These are phyloP conservation scores for Simplicillium aogashimaense DNA, from an alignment of 2,329 filamentous ascomycete species.

Conservation along the genomic window DNA sequence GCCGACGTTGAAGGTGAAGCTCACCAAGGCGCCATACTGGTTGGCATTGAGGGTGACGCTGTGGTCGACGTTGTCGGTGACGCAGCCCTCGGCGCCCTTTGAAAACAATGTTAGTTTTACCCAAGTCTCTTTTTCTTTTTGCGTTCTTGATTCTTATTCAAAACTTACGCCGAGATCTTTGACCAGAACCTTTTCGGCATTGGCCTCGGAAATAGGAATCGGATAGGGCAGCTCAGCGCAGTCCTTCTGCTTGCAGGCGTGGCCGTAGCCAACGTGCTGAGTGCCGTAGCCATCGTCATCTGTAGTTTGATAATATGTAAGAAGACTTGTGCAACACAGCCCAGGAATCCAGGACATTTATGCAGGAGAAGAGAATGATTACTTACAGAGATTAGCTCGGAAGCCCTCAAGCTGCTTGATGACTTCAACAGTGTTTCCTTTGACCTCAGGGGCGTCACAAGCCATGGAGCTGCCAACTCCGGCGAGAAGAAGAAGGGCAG, in stretches of 20 bases:
- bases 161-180: constrained; percentile 20
- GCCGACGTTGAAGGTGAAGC: constrained; percentile 35
- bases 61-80: constrained; percentile 4
- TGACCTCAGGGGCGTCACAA: constrained; percentile 9
- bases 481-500: too few relatives aligned
- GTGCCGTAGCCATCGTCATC: constrained; percentile 31
- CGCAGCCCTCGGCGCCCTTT: constrained; percentile 1
- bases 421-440: constrained; percentile 3
- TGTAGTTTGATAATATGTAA: not conserved
- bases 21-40: too few relatives aligned
- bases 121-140: too few relatives aligned
- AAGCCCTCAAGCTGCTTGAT: constrained; percentile 5
- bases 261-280: constrained; percentile 40
- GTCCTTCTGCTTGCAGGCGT: constrained; percentile 28
- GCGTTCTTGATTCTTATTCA: not conserved
- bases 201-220: constrained; percentile 30
- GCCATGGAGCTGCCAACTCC: too few relatives aligned
- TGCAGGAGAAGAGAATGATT: not conserved
- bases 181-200: constrained; percentile 28
- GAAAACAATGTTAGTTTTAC: not conserved
- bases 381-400: constrained; percentile 5
- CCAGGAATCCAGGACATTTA: too few relatives aligned
- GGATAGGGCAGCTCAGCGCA: constrained; percentile 35
- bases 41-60: constrained; percentile 28
- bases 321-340: not conserved